A percentile compares a stretch with the other conserved stretches of the same genome.
Evolutionary conservation across 805 yeast species (phyloP).

Genomic region (Ogataea naganishii): DNA sequence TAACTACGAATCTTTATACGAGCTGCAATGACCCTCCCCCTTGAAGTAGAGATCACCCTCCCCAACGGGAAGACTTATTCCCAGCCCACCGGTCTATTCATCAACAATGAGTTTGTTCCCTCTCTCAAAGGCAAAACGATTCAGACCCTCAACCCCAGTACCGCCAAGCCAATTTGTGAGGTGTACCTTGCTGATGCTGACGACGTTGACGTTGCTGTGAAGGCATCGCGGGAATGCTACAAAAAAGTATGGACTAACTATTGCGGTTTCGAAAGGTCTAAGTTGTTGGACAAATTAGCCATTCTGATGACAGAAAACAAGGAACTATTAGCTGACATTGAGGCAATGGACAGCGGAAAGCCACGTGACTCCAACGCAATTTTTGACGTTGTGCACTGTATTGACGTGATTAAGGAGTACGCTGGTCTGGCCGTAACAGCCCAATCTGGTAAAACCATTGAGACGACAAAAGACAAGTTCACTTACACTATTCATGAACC

Average conservation of each 20-base stretch:
- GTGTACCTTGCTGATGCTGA: slow-evolving; percentile 42
- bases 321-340: slow-evolving; percentile 45
- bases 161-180: slow-evolving; percentile 41
- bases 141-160: slow-evolving; percentile 47
- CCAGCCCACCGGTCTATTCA: slow-evolving; percentile 84
- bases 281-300: slow-evolving; percentile 38
- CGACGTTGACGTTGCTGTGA: slow-evolving; percentile 48
- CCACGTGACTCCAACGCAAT: slow-evolving; percentile 43
- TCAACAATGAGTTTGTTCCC: slow-evolving; percentile 71
- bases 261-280: slow-evolving; percentile 39
- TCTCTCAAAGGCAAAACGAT: slow-evolving; percentile 50
- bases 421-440: slow-evolving; percentile 75
- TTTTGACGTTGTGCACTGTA: slow-evolving; percentile 50
- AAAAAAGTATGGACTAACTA: slow-evolving; percentile 35
- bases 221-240: slow-evolving; percentile 44
- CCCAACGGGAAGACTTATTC: slow-evolving; percentile 65
- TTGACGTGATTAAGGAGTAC: slow-evolving; percentile 50
- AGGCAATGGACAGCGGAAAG: slow-evolving; percentile 54
- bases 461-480: slow-evolving; percentile 47
- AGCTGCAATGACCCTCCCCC: slow-evolving; percentile 1
- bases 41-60: slow-evolving; percentile 39
- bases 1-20: too few species aligned
- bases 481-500: slow-evolving; percentile 61
- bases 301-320: slow-evolving; percentile 38
- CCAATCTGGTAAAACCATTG: slow-evolving; percentile 50